Base-by-base conservation (phyloP, 176 grass and related monocot genomes). In the Musa schizocarpa region DNA sequence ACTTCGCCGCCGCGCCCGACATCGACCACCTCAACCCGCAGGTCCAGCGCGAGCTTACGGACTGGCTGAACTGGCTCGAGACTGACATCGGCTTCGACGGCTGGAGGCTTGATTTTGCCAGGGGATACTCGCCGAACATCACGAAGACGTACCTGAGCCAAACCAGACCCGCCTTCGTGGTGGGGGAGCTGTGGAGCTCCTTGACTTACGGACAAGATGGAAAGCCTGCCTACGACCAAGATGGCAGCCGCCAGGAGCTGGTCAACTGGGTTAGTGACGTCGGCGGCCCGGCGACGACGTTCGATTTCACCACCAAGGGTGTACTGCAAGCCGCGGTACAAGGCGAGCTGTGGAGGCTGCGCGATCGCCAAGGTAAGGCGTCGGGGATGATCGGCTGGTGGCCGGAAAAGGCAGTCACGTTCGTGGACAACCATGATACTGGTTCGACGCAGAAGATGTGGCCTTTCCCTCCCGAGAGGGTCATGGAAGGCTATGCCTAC, bases 231-330 rank as follows among this genome's bases (percentile, higher is more conserved):
- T 68, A 22, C 50, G 81, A 92, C 83, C 92, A 96, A 80, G 89
- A 96, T 51, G 25, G 13, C 0, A 69, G 84, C 71, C 74, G 92
- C 68, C 87, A 86, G 63, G 87, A 90, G 78, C 78, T 96, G 8
- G 87, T 90, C 24, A 74, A 92, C 73, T 96, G 89, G 92, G 92
- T 83, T 2, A 54, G 82, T 13, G 11, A 64, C 13, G 92, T 96
- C 0, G 89, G 83, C 1, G 82, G 81, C 1, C 89, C 85, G 0
- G 92, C 89, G 2, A 73, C 68, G 9, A 72, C 89, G n/a, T 96
- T 96, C 51, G 92, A 96, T 77, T 96, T 92, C 88, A 92, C 92
- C 8, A 96, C 92, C 77, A 96, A 96, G 81, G 92, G 89, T 20
- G 74, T 86, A 17, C 85, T 92, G 29, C 82, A 92, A 78, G 80